A percentile compares a stretch with the other conserved stretches of the same genome.
Evolutionary conservation across 1,284 basidiomycete species (phyloP).

Genomic region (Cutaneotrichosporon curvatum): DNA sequence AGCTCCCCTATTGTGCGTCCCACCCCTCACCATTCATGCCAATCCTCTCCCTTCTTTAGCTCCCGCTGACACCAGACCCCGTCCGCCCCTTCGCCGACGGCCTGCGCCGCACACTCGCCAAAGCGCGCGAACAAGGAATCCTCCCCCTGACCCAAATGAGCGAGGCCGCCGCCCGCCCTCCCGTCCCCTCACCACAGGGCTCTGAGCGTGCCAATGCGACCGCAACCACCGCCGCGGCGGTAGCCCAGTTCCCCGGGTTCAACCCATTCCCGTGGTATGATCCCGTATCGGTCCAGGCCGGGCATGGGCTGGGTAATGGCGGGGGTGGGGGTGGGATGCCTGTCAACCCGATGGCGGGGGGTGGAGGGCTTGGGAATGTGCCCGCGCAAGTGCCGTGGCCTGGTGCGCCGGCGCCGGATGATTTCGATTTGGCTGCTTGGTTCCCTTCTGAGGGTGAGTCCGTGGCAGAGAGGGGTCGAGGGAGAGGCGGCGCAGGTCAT

Average conservation of each 20-base stretch:
- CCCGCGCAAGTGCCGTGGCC: neutral
- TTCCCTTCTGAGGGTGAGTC: slow-evolving; percentile 10
- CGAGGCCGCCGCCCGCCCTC: neutral
- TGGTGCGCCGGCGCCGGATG: slow-evolving; percentile 4
- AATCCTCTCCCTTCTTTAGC: no score
- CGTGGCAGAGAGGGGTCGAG: no score
- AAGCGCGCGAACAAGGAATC: slow-evolving; percentile 12
- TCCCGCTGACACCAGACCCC: slow-evolving; percentile 1
- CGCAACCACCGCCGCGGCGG: neutral
- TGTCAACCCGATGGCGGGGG: no score
- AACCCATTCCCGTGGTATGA: slow-evolving; percentile 18
- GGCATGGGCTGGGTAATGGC: neutral
- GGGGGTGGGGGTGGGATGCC: neutral
- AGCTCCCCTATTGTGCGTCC: slow-evolving; percentile 8
- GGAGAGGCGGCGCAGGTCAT: no score
- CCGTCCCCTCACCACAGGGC: slow-evolving; percentile 1
- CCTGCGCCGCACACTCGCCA: slow-evolving; percentile 10
- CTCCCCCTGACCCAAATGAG: slow-evolving; percentile 11
- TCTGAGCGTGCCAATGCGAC: neutral
- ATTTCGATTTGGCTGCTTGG: slow-evolving; percentile 14
- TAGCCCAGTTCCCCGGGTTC: slow-evolving; percentile 7
- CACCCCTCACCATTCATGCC: no score
- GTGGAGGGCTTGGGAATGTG: no score
- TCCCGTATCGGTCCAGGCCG: slow-evolving; percentile 4
- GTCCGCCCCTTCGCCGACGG: slow-evolving; percentile 9